Base-by-base conservation (phyloP, 257 asterid species). In the Salvia hispanica region DNA sequence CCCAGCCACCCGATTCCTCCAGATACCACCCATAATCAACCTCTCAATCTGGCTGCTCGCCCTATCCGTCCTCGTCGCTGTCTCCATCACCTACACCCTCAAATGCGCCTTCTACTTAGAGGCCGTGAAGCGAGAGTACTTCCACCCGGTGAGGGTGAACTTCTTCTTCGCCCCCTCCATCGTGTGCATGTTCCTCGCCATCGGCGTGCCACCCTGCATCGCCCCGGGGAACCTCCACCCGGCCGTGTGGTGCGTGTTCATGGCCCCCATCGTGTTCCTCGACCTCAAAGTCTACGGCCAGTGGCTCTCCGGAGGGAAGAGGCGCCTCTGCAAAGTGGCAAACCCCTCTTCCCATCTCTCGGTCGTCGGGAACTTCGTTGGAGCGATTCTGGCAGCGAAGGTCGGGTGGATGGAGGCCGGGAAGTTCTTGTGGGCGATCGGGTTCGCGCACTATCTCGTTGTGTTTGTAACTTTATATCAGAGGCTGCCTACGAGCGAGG, bases 81-180 rank as follows among this genome's bases (percentile, higher is more conserved):
- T 88, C 1, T 81, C 63, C 69, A 58, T 45, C 33, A 90, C 97
- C 11, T 92, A 92, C 66, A 36, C 79, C 0, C 74, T 89, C 9
- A 92, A 92, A 78, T 84, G 87, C 60, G 52, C 73, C 18, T 83
- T 92, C 76, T 92, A 84, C 71, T 88, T 89, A n/a, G 98, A 92
- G 73, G 98, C 98, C 5, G 96, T 92, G 7, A 89, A 79, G 56
- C 70, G 98, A 40, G 98, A 90, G 37, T 92, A 84, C 82, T 90
- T 83, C 65, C 98, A 92, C 70, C 98, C 98, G 0, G 77, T 92
- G 2, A 73, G 98, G 16, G 96, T 90, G 43, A 92, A 92, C 81
- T 92, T 92, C 91, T 90, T 92, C 78, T 92, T 90, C 47, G 98
- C 98, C 76, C 98, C 98, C 0, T 92, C 90, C 86, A 67, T 92